Evolutionary conservation across 1,139 yeast species (phyloP).

Genomic region (Casaregolazyma lundiana): DNA sequence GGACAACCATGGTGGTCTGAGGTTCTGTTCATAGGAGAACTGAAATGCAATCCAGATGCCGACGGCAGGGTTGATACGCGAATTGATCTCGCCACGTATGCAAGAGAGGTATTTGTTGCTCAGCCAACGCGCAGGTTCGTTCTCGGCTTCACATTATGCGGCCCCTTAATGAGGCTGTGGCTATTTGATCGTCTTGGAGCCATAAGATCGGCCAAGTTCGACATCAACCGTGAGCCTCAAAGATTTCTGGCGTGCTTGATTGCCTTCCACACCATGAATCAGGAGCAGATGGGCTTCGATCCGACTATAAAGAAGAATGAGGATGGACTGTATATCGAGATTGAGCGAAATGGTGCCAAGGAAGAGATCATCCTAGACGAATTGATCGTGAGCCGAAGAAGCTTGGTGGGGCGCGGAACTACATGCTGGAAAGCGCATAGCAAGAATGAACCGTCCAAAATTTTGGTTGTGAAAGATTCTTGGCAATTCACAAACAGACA

Average conservation of each 20-base stretch:
- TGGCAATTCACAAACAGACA: not conserved
- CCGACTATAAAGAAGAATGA: not conserved
- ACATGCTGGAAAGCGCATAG: not conserved
- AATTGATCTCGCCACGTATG: too few species aligned
- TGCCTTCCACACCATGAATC: not conserved
- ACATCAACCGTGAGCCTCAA: not conserved
- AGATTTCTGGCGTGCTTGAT: not conserved
- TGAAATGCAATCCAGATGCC: too few species aligned
- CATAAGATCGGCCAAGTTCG: not conserved
- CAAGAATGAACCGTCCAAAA: not conserved
- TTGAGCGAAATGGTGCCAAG: not conserved
- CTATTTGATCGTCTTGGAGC: not conserved
- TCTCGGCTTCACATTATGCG: not conserved
- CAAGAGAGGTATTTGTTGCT: not conserved
- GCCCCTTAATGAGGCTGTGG: not conserved
- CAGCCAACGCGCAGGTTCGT: not conserved
- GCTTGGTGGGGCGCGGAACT: not conserved
- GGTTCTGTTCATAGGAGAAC: too few species aligned
- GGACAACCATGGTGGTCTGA: too few species aligned
- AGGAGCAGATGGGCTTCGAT: not conserved
- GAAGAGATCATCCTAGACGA: not conserved
- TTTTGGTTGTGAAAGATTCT: not conserved
- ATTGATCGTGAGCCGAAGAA: not conserved
- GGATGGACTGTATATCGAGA: not conserved
- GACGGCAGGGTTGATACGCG: too few species aligned